Percentiles rank a stretch among this genome's conserved stretches.
phyloP scores from a whole-genome alignment of 371 early-diverging fungal species.

The Saksenaea oblongispora region DNA sequence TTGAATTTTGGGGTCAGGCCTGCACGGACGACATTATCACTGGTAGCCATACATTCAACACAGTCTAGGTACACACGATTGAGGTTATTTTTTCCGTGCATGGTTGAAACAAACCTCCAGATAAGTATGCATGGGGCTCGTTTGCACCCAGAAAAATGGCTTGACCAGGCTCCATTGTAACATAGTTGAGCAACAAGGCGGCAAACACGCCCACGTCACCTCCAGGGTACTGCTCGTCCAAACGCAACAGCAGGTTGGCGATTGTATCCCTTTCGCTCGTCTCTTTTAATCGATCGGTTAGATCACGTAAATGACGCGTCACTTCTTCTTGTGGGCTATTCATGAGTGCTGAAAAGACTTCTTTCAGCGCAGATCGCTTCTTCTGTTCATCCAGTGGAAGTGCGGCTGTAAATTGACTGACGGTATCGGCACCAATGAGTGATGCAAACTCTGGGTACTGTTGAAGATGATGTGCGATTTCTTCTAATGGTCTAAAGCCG shows the following conservation, averaged over 20 bases:
- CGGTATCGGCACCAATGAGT: slow-evolving; percentile 58
- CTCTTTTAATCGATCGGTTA: slow-evolving; percentile 53
- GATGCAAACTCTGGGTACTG: slow-evolving; percentile 77
- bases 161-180: slow-evolving; percentile 80
- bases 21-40: slow-evolving; percentile 97
- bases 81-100: not conserved
- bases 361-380: slow-evolving; percentile 62
- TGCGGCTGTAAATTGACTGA: slow-evolving; percentile 34
- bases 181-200: slow-evolving; percentile 85
- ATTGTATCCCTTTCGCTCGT: slow-evolving; percentile 21
- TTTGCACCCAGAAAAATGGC: slow-evolving; percentile 96
- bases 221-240: slow-evolving; percentile 83
- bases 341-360: slow-evolving; percentile 77
- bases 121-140: slow-evolving; percentile 96
- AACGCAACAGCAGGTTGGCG: slow-evolving; percentile 71
- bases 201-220: slow-evolving; percentile 92
- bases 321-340: slow-evolving; percentile 53
- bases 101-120: slow-evolving; percentile 66
- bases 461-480: slow-evolving; percentile 69
- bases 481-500: slow-evolving; percentile 89
- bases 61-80: slow-evolving; percentile 64
- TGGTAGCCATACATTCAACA: slow-evolving; percentile 98
- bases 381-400: slow-evolving; percentile 31
- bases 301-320: slow-evolving; percentile 41
- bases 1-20: slow-evolving; percentile 98